Conservation (phyloP, 345 rosid species). For the Camelina laxa region DNA sequence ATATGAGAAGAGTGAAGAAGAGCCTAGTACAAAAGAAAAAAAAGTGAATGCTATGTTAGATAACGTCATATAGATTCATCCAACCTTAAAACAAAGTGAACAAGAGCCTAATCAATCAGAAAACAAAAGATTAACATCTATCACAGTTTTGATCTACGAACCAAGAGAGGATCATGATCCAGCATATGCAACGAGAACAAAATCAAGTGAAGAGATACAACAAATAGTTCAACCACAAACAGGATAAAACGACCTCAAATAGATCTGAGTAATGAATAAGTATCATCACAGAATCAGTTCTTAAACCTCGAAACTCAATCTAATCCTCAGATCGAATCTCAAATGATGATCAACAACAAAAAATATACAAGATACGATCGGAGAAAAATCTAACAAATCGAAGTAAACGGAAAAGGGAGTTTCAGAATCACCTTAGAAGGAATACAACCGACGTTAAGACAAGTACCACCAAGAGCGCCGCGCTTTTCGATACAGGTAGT, state of each 20-base stretch:
- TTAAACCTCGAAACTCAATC: constrained; percentile 21
- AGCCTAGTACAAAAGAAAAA: constrained; percentile 54
- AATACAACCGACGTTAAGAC: constrained; percentile 99
- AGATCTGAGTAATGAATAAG: constrained; percentile 28
- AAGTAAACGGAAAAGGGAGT: neutral
- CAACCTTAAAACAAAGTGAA: constrained; percentile 5
- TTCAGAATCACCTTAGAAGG: constrained; percentile 82
- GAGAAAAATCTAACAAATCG: neutral
- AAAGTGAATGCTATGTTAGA: constrained; percentile 7
- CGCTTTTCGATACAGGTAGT: constrained; percentile 98
- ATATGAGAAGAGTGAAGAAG: constrained; percentile 99
- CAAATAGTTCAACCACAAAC: constrained; percentile 12
- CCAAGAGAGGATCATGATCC: constrained; percentile 7
- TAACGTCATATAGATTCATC: neutral
- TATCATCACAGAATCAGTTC: constrained; percentile 19
- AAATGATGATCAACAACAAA: neutral
- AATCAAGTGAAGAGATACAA: neutral
- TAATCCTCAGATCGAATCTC: constrained; percentile 27
- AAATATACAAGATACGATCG: neutral
- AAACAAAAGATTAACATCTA: no score
- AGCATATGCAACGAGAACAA: neutral
- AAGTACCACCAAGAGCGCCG: constrained; percentile 96
- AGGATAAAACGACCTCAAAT: no score
- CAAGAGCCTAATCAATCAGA: constrained; percentile 1
- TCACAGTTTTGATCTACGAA: neutral